These are phyloP conservation scores for Cryphonectria carpinicola DNA, from an alignment of 2,329 filamentous ascomycete genomes.

Conservation along the genomic window DNA sequence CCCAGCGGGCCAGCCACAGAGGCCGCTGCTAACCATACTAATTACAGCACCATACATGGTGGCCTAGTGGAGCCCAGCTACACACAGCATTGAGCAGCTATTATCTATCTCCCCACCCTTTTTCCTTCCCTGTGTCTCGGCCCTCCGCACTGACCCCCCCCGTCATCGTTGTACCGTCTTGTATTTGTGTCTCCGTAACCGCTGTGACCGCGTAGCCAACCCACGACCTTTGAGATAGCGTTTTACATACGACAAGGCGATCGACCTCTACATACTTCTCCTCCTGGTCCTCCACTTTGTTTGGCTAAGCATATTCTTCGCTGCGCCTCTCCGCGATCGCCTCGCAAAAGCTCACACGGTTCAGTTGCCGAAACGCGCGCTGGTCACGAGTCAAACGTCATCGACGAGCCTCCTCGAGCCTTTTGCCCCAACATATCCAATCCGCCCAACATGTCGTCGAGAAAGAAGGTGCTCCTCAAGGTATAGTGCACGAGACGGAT, in stretches of 20 bases:
- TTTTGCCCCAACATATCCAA: conserved; percentile 10
- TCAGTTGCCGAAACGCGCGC: conserved; percentile 2
- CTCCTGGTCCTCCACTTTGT: neutral
- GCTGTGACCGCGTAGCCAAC: conserved; percentile 5
- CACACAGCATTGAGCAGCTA: neutral
- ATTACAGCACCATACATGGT: neutral
- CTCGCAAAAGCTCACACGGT: conserved; percentile 20
- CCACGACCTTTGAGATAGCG: conserved; percentile 3
- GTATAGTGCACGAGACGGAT: conserved; percentile 49
- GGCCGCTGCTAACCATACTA: neutral
- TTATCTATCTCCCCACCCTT: conserved; percentile 3
- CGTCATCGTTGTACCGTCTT: conserved; percentile 5
- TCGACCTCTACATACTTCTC: neutral
- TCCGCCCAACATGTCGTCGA: conserved; percentile 66
- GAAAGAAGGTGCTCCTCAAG: conserved; percentile 92
- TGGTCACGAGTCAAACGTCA: conserved; percentile 16
- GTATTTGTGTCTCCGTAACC: conserved; percentile 8
- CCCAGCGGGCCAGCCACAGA: neutral
- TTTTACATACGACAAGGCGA: neutral
- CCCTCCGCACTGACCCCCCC: neutral
- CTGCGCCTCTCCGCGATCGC: neutral
- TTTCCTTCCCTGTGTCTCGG: conserved; percentile 8
- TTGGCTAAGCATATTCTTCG: neutral
- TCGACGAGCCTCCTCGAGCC: neutral
- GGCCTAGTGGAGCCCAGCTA: neutral